Percentiles rank a stretch among this genome's conserved stretches.
Evolutionary conservation across 495 filamentous ascomycete genomes (phyloP).

Genomic region (Filosporella fistucella): DNA sequence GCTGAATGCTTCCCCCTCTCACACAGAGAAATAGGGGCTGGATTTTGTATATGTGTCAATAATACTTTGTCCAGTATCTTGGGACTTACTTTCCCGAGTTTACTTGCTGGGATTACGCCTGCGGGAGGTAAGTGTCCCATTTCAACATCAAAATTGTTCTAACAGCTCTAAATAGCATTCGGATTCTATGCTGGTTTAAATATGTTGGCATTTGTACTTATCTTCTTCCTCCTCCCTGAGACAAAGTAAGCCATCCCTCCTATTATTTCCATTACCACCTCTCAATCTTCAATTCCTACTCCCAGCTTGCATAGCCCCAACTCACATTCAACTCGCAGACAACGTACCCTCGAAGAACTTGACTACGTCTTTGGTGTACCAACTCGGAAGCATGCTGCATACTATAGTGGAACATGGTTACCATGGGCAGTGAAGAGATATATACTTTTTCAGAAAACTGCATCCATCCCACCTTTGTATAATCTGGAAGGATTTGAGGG

Average conservation of each 20-base stretch:
- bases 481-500: too few species aligned
- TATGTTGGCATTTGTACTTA: constrained; percentile 61
- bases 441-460: constrained; percentile 38
- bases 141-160: constrained; percentile 65
- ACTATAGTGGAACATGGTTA: constrained; percentile 39
- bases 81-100: too few species aligned
- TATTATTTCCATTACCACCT: too few species aligned
- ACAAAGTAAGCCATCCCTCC: too few species aligned
- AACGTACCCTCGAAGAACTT: constrained; percentile 66
- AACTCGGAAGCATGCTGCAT: constrained; percentile 41
- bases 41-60: constrained; percentile 64
- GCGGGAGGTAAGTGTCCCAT: constrained; percentile 60
- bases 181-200: constrained; percentile 67
- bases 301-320: too few species aligned
- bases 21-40: constrained; percentile 67
- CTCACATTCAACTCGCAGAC: too few species aligned
- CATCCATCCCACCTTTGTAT: constrained; percentile 26
- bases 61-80: too few species aligned
- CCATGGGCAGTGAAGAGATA: constrained; percentile 52
- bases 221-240: constrained; percentile 73
- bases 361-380: constrained; percentile 54
- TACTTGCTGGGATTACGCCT: too few species aligned
- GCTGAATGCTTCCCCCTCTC: constrained; percentile 79
- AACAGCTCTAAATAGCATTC: constrained; percentile 35
- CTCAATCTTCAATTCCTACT: too few species aligned